These are phyloP conservation scores for Magnusiomyces suaveolens DNA, from an alignment of 1,139 yeast species.

Conservation along the genomic window DNA sequence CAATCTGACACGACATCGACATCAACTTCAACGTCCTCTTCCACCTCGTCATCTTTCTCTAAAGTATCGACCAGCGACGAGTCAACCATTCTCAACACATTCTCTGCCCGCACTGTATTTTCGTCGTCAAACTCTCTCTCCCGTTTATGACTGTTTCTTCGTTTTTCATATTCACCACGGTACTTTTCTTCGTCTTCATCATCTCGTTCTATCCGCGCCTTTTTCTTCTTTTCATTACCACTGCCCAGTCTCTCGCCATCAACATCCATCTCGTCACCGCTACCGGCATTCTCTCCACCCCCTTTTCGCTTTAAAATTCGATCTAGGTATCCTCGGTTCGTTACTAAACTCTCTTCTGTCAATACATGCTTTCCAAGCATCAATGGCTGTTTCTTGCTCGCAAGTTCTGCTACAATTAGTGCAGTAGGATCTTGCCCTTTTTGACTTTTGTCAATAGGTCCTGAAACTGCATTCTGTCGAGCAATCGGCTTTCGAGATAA, in stretches of 20 bases:
- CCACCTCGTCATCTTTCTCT: conserved; percentile 13
- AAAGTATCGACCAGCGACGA: conserved; percentile 34
- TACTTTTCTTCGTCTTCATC: conserved; percentile 18
- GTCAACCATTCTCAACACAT: conserved; percentile 35
- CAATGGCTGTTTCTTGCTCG: conserved; percentile 14
- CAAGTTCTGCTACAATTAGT: conserved; percentile 13
- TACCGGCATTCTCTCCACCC: neutral
- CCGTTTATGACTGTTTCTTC: conserved; percentile 20
- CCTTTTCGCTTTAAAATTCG: conserved; percentile 11
- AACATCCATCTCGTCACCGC: neutral
- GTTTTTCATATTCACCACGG: conserved; percentile 19
- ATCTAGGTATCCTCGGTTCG: conserved; percentile 14
- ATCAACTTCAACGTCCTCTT: neutral
- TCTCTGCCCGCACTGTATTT: conserved; percentile 30
- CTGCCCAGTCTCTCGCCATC: conserved; percentile 1
- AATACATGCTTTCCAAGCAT: conserved; percentile 19
- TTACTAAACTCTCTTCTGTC: conserved; percentile 13
- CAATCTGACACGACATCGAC: neutral
- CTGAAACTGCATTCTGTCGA: conserved; percentile 13
- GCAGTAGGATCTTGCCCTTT: conserved; percentile 16
- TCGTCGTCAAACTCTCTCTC: conserved; percentile 21
- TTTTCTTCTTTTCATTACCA: neutral
- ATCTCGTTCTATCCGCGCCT: conserved; percentile 13
- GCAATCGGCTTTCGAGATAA: conserved; percentile 17
- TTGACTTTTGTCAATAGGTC: conserved; percentile 3